A percentile compares a stretch with the other conserved stretches of the same genome.
Conservation (phyloP, 495 filamentous ascomycete species). For the Neurospora intermedia region DNA sequence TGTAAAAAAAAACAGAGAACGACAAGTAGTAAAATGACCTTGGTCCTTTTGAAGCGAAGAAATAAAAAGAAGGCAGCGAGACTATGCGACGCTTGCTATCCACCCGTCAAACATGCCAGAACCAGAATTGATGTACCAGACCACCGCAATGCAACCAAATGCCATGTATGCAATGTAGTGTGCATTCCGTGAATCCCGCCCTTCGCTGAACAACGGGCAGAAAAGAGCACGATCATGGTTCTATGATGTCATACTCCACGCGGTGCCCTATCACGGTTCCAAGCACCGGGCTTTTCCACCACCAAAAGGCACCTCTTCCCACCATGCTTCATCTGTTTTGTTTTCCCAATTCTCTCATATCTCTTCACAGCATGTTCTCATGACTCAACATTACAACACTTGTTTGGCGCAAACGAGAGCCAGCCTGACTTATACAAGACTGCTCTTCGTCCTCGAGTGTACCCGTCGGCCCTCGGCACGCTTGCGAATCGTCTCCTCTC, state of each 20-base stretch:
- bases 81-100: not conserved
- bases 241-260: not conserved
- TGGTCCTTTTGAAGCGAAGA: not conserved
- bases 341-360: not conserved
- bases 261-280: not conserved
- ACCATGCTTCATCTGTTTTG: not conserved
- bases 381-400: not conserved
- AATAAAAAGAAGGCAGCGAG: not conserved
- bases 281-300: not conserved
- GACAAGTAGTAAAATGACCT: not conserved
- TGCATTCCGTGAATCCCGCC: not conserved
- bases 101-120: not conserved
- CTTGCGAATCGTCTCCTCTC: conserved; percentile 33
- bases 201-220: not conserved
- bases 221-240: not conserved
- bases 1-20: not conserved
- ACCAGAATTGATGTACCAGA: not conserved
- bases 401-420: not conserved
- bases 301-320: not conserved
- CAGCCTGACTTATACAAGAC: conserved; percentile 27
- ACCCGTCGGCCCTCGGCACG: conserved; percentile 28
- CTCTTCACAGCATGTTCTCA: not conserved
- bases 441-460: conserved; percentile 46
- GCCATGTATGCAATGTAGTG: not conserved
- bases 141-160: not conserved